These are phyloP conservation scores for Medicago ruthenica DNA, from an alignment of 306 rosid genomes.

Conservation along the genomic window DNA sequence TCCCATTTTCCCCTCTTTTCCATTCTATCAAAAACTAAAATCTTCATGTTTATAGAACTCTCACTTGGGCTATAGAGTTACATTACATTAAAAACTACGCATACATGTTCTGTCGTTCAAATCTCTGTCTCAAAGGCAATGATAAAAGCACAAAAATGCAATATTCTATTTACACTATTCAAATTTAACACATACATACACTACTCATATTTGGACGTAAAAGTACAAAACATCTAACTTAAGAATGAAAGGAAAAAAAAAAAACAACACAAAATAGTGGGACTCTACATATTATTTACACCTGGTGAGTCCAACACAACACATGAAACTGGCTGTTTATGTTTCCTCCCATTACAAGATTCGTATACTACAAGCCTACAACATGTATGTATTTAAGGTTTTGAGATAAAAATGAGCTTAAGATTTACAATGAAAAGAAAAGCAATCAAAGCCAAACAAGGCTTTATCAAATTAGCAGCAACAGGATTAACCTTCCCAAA, in stretches of 20 bases:
- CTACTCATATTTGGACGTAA: not conserved
- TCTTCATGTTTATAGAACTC: too few species aligned
- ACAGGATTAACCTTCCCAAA: conserved; percentile 50
- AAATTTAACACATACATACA: not conserved
- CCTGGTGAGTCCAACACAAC: not conserved
- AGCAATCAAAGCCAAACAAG: conserved; percentile 65
- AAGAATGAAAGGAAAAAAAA: not conserved
- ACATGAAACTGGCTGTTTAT: not conserved
- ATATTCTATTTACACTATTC: not conserved
- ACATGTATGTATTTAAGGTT: not conserved
- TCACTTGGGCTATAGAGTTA: not conserved
- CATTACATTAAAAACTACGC: too few species aligned
- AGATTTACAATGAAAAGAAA: conserved; percentile 67
- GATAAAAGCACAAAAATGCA: not conserved
- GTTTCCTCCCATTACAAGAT: not conserved
- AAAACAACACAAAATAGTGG: not conserved
- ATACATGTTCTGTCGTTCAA: too few species aligned
- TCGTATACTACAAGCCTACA: not conserved
- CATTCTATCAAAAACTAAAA: too few species aligned
- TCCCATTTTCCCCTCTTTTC: too few species aligned
- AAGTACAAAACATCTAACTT: not conserved
- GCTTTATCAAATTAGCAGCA: conserved; percentile 55
- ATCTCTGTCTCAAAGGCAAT: too few species aligned
- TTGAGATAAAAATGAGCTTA: conserved; percentile 52
- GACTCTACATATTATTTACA: not conserved